Conservation (phyloP, 257 asterid species). For the Catharanthus roseus region DNA sequence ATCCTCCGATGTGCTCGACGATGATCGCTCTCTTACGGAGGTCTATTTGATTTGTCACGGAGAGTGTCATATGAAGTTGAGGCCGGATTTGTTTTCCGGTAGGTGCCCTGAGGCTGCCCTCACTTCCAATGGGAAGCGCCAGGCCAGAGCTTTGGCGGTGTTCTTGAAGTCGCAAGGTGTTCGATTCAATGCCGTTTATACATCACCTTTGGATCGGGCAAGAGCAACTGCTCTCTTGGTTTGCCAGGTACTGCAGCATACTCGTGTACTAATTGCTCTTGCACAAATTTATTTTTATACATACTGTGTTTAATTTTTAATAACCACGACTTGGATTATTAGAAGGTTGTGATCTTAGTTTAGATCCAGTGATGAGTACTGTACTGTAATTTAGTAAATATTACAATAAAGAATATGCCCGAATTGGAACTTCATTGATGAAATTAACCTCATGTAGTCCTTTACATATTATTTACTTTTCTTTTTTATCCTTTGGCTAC, state of each 20-base stretch:
- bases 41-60: slow-evolving; percentile 80
- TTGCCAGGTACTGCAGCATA: slow-evolving; percentile 53
- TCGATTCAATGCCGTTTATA: slow-evolving; percentile 59
- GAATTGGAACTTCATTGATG: neutral
- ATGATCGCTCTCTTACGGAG: slow-evolving; percentile 56
- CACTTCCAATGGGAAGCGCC: slow-evolving; percentile 94
- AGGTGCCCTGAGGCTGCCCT: slow-evolving; percentile 85
- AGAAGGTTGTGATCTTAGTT: neutral
- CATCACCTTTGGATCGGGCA: slow-evolving; percentile 90
- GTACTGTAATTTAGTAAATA: neutral
- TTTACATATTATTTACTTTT: neutral
- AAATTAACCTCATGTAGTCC: neutral
- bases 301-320: neutral
- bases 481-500: neutral
- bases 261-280: neutral
- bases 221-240: slow-evolving; percentile 72
- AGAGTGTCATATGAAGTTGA: slow-evolving; percentile 81
- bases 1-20: slow-evolving; percentile 20
- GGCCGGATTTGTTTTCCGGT: slow-evolving; percentile 92
- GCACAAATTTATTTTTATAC: neutral
- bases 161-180: slow-evolving; percentile 79
- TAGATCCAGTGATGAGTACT: neutral
- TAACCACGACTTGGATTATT: neutral
- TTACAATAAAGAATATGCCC: no score
- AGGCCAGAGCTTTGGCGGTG: slow-evolving; percentile 86